Evolutionary conservation across 2,329 filamentous ascomycete genomes (phyloP), one percentile per base, ranked within the genome.

Genomic region (Scedosporium apiospermum): DNA sequence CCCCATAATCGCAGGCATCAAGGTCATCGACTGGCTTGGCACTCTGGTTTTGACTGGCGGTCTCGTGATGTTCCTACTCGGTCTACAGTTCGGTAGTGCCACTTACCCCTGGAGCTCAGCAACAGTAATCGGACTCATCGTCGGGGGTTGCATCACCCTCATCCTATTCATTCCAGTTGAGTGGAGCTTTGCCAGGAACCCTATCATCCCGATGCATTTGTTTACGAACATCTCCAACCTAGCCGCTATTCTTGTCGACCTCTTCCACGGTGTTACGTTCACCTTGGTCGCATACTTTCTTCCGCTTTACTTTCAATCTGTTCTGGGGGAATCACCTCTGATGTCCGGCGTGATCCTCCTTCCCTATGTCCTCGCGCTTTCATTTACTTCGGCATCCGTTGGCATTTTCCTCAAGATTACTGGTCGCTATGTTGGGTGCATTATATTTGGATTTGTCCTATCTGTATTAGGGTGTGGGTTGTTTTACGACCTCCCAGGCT

Each of bases 221-320:
- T 2, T 26, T 63, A 38, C 65, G 62, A 64, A 64, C 49, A 27
- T 49, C 6, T 26, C 79, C 0, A 82, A 91, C 64, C 89, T 90
- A 0, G 90, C 93, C 67, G 89, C 89, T 0, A 90, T 90, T 0
- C 83, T 86, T 9, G 87, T 85, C 67, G 83, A 93, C 67, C 88
- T 93, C 65, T 55, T 55, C 51, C 51, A 55, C 64, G 75, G 74
- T 0, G 76, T 86, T 68, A 81, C 85, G 41, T 88, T 88, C 71
- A 87, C 89, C 49, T 83, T 81, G 0, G 79, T 79, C 1, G 82
- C 85, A 59, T 92, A 90, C 72, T 92, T 89, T 68, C 76, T 91
- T 27, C 89, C 89, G 0, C 78, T 91, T 0, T 92, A 88, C 73
- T 87, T 90, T 62, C 89, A 93, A 70, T 81, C 85, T 2, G 88